phyloP scores from a whole-genome alignment of 371 early-diverging fungal genomes.

The Mucor mucedo region DNA sequence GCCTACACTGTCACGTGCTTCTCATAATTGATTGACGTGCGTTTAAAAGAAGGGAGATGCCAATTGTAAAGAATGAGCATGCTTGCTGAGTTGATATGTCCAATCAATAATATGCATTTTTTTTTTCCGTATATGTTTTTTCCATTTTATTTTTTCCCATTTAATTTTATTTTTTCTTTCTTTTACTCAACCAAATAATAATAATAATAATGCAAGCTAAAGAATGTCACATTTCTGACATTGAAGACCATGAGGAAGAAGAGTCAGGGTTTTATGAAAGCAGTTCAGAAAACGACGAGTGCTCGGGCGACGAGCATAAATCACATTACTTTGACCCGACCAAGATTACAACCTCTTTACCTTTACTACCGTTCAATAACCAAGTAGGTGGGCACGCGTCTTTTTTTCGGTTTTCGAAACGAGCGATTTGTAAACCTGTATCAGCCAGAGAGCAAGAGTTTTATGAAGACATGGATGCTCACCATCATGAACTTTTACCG shows the following conservation, averaged over 20 bases:
- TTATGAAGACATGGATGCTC: constrained; percentile 84
- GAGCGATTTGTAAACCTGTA: constrained; percentile 67
- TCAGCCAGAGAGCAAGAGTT: constrained; percentile 82
- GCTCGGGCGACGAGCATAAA: constrained; percentile 19
- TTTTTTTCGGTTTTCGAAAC: constrained; percentile 52
- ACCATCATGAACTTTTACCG: constrained; percentile 79
- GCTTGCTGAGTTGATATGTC: constrained; percentile 18
- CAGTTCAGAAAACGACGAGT: constrained; percentile 26
- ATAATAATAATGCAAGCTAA: constrained; percentile 10
- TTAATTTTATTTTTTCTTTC: constrained; percentile 2
- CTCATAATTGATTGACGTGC: background rate
- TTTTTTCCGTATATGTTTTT: constrained; percentile 6
- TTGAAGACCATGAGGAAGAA: constrained; percentile 25
- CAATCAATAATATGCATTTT: constrained; percentile 4
- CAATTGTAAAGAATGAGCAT: background rate
- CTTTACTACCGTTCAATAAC: constrained; percentile 49
- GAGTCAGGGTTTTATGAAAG: constrained; percentile 23
- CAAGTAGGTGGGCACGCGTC: constrained; percentile 56
- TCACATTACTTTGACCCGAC: constrained; percentile 47
- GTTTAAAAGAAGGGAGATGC: background rate
- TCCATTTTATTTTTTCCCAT: constrained; percentile 7
- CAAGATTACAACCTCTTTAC: constrained; percentile 67
- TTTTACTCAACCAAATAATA: background rate
- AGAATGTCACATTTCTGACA: constrained; percentile 39
- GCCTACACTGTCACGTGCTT: background rate